These are phyloP conservation scores for Cephalotrichum gorgonifer DNA, from an alignment of 2,329 filamentous ascomycete genomes.

Conservation along the genomic window DNA sequence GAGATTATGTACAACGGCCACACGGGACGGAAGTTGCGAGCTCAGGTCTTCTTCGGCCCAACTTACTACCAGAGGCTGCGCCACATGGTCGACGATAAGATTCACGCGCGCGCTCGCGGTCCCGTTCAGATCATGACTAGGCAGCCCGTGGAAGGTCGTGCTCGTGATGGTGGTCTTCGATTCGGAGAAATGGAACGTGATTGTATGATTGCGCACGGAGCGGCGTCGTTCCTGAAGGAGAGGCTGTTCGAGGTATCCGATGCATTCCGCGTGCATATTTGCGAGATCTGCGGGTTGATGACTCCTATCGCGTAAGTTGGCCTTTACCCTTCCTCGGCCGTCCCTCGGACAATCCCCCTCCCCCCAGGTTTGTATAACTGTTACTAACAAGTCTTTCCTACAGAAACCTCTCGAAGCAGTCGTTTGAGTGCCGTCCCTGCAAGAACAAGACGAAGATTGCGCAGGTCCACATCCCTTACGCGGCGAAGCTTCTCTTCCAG, in stretches of 20 bases:
- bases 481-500: slow-evolving; percentile 96
- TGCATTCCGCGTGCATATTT: slow-evolving; percentile 95
- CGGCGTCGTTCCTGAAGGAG: slow-evolving; percentile 94
- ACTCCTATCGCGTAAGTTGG: slow-evolving; percentile 89
- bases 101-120: slow-evolving; percentile 94
- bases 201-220: slow-evolving; percentile 99
- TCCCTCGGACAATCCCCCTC: too few species aligned
- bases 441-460: slow-evolving; percentile 99
- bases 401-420: slow-evolving; percentile 87
- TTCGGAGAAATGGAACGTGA: slow-evolving; percentile 99
- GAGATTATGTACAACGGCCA: slow-evolving; percentile 99
- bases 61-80: slow-evolving; percentile 98
- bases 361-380: slow-evolving; percentile 1
- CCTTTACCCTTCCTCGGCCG: slow-evolving; percentile 1
- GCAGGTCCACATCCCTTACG: slow-evolving; percentile 95
- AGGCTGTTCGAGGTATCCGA: slow-evolving; percentile 94
- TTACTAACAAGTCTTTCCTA: not conserved
- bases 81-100: slow-evolving; percentile 99
- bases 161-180: slow-evolving; percentile 90
- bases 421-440: slow-evolving; percentile 93
- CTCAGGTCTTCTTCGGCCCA: slow-evolving; percentile 92
- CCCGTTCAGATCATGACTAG: slow-evolving; percentile 95
- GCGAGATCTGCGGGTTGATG: slow-evolving; percentile 98
- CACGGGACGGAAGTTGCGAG: slow-evolving; percentile 84
- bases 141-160: slow-evolving; percentile 96